Evolutionary conservation across 192 early-diverging fungal species (phyloP), one percentile per base, ranked within the genome.

Genomic region (Linnemannia exigua): DNA sequence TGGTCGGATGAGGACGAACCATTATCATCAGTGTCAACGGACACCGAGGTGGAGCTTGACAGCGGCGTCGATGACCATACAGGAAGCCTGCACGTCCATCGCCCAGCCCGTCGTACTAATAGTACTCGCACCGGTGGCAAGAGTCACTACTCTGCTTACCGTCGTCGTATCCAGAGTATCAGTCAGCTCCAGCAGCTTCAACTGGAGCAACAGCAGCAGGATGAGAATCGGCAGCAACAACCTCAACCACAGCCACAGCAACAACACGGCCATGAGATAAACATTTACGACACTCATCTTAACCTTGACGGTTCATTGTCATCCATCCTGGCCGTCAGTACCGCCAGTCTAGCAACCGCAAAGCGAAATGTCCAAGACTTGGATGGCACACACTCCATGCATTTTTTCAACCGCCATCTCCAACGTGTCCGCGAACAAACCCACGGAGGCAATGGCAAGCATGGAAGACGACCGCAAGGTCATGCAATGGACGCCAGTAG

Each of bases 401-500:
- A 68, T 6, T 77, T 67, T n/a, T 77, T 67, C 47, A 82, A 72
- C 48, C 41, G 35, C 28, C 75, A 76, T 38, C 31, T 54, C 7
- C 72, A 47, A 41, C 72, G 36, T 31, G 47, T 46, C 17, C 72
- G 54, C 41, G 72, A 75, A 70, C 50, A 38, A 28, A 36, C 17
- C 72, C 41, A 46, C 33, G n/a, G 9, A 51, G 52, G 36, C 31
- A 41, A 9, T 44, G 41, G 41, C 17, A 75, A 28, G 63, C 47
- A 50, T 71, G 52, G 28, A 37, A 73, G 38, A 38, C 68, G 36
- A 19, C 33, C 31, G 15, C 11, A 12, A 35, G 22, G 38, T 0
- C 5, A 35, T 58, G 35, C 28, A 31, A 77, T 77, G 81, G 63
- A 46, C 3, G 54, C 75, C 25, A 69, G 81, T 50, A 74, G 54